These are phyloP conservation scores for Achaetomium macrosporum DNA, from an alignment of 2,329 filamentous ascomycete species.

Conservation along the genomic window DNA sequence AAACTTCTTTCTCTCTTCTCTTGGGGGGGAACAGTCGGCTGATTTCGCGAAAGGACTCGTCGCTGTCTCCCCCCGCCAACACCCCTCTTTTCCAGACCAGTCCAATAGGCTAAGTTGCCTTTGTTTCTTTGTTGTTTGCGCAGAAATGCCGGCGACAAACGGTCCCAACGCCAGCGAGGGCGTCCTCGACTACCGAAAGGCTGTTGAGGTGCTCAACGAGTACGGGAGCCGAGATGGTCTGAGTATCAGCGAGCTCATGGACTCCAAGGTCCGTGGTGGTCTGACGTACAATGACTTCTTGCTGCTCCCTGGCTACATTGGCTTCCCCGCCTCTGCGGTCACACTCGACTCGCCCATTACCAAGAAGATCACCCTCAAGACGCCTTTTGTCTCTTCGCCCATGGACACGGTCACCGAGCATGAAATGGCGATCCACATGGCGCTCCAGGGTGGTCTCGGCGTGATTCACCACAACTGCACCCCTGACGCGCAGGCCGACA, in stretches of 20 bases:
- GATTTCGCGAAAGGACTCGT: slow-evolving; percentile 18
- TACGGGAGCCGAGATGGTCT: slow-evolving; percentile 82
- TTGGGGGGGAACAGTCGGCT: slow-evolving; percentile 27
- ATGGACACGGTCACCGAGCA: slow-evolving; percentile 99
- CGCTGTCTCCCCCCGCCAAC: slow-evolving; percentile 23
- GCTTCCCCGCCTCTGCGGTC: slow-evolving; percentile 89
- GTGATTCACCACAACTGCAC: slow-evolving; percentile 99
- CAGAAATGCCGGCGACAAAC: slow-evolving; percentile 67
- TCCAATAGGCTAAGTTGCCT: slow-evolving; percentile 8
- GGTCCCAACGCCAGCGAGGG: slow-evolving; percentile 51
- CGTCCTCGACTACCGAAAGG: slow-evolving; percentile 62
- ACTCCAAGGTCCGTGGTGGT: slow-evolving; percentile 86
- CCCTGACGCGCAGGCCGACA: slow-evolving; percentile 93
- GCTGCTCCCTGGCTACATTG: slow-evolving; percentile 93
- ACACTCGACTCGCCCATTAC: slow-evolving; percentile 85
- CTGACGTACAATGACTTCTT: slow-evolving; percentile 99
- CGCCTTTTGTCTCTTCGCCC: slow-evolving; percentile 91
- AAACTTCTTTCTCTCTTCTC: slow-evolving; percentile 22
- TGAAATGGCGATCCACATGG: slow-evolving; percentile 99
- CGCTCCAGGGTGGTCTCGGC: slow-evolving; percentile 78
- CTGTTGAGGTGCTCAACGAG: slow-evolving; percentile 73
- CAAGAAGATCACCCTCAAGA: slow-evolving; percentile 93
- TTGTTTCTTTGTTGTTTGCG: slow-evolving; percentile 14
- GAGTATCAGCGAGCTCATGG: slow-evolving; percentile 76
- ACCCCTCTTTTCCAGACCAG: slow-evolving; percentile 7